These are phyloP conservation scores for Lachnellula occidentalis DNA, from an alignment of 2,329 filamentous ascomycete species.

Conservation along the genomic window DNA sequence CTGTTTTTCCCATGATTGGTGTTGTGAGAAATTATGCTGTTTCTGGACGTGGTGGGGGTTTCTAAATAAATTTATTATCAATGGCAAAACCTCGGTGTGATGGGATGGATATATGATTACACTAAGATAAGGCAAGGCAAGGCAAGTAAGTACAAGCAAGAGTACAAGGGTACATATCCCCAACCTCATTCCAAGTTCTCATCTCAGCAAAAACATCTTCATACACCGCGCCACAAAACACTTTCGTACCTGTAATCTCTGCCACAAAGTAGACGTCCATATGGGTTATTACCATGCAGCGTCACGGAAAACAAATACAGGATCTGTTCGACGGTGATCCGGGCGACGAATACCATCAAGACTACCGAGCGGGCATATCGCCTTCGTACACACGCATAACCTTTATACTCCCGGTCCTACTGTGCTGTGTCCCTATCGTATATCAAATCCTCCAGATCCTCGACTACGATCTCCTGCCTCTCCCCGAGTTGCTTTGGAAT, in stretches of 20 bases:
- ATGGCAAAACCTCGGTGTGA: constrained; percentile 4
- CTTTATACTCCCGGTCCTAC: constrained; percentile 19
- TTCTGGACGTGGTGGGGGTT: constrained; percentile 2
- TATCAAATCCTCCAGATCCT: constrained; percentile 27
- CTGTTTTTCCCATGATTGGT: constrained; percentile 31
- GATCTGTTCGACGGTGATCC: constrained; percentile 28
- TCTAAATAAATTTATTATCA: constrained; percentile 8
- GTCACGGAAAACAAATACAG: constrained; percentile 16
- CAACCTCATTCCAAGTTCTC: background rate
- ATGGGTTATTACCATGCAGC: constrained; percentile 30
- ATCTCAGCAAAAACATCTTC: background rate
- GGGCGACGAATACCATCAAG: constrained; percentile 29
- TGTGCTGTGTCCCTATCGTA: constrained; percentile 23
- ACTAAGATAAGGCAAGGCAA: background rate
- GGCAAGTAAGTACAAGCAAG: background rate
- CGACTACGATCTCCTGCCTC: constrained; percentile 34
- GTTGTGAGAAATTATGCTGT: constrained; percentile 2
- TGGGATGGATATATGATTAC: no score
- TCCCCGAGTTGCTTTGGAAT: constrained; percentile 55
- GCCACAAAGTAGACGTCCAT: background rate
- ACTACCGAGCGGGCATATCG: constrained; percentile 22
- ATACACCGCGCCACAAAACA: background rate
- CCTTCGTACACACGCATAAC: constrained; percentile 9
- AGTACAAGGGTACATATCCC: background rate
- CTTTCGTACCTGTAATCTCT: background rate